A percentile compares a stretch with the other conserved stretches of the same genome.
Evolutionary conservation across 768 basidiomycete species (phyloP).

Genomic region (Cystofilobasidium bisporidii): DNA sequence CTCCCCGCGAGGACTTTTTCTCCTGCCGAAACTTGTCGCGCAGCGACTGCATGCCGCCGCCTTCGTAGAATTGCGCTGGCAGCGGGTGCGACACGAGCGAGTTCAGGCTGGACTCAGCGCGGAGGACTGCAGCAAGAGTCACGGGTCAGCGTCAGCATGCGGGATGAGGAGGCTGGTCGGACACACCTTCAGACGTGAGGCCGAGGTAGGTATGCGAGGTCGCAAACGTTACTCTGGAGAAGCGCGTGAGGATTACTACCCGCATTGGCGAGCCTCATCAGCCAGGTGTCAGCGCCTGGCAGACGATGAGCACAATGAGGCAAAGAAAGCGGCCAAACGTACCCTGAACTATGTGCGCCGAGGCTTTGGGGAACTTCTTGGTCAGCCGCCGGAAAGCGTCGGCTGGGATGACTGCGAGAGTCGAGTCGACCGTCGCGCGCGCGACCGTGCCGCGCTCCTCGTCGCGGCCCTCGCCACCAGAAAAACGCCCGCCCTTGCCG

Average conservation of each 20-base stretch:
- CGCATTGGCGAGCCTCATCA: neutral
- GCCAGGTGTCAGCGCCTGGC: too few relatives aligned
- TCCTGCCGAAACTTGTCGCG: conserved; percentile 70
- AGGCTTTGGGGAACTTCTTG: conserved; percentile 92
- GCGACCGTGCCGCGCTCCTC: conserved; percentile 57
- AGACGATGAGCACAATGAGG: neutral
- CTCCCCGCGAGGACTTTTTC: conserved; percentile 25
- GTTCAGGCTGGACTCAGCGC: conserved; percentile 95
- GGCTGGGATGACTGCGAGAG: conserved; percentile 95
- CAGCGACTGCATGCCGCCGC: conserved; percentile 77
- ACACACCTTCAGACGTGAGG: conserved; percentile 61
- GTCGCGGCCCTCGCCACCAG: conserved; percentile 8
- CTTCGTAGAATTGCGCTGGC: conserved; percentile 80
- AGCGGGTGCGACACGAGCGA: conserved; percentile 93
- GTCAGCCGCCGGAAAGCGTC: conserved; percentile 90
- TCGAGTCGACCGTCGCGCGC: conserved; percentile 79
- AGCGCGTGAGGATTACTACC: conserved; percentile 86
- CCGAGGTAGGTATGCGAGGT: conserved; percentile 96
- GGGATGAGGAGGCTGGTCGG: too few relatives aligned
- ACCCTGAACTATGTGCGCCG: conserved; percentile 94
- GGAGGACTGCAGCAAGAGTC: conserved; percentile 50
- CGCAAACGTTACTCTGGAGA: conserved; percentile 93
- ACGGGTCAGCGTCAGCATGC: neutral
- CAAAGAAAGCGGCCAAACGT: conserved; percentile 28
- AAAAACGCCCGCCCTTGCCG: conserved; percentile 12